Base-by-base conservation (phyloP, 768 basidiomycete species). In the Trametes cubensis region DNA sequence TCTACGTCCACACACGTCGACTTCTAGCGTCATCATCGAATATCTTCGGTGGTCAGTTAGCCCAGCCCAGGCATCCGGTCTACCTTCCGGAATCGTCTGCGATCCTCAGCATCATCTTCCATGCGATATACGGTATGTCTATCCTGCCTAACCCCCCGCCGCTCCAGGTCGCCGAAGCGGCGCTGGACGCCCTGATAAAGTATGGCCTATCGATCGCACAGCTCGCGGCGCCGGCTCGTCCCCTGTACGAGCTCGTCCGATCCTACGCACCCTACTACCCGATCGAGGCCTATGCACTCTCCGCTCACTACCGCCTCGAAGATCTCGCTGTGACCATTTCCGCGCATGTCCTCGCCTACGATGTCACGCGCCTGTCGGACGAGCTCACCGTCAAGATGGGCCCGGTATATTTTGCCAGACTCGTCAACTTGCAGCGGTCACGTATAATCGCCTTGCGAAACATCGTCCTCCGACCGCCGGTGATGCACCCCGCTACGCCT, bases 271-370 rank as follows among this genome's bases (percentile, higher is more conserved):
- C 74, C 6, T 60, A 73, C 18, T 63, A 55, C 23, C 78, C 80
- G 6, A 66, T 81, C 23, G 74, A 79, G 2, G 64, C 80, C 2
- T 84, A 80, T 66, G 69, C 78, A 0, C 72, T 82, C 17, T 81
- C 79, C 2, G 78, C 71, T 14, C 56, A 62, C 17, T 59, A 74
- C 64, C 57, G 70, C 30, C 70, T 83, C 14, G 65, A 77, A 41
- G 67, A 72, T 2, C 72, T 84, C 21, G 81, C 81, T 2, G 72
- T 75, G 17, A 64, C 69, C 23, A 64, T 75, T 2, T 81, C 79
- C 8, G 70, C 75, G 10, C 74, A 77, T 61, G 73, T 80, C 7
- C 71, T 80, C 51, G 71, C 77, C 1, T 71, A 70, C 50, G 65
- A 76, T 4, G 70, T 80, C 3, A 55, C 69, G 0, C 65, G 62